Evolutionary conservation across 352 stramenopile genomes (phyloP), one percentile per base, ranked within the genome.

Genomic region (Phytophthora palmivora): DNA sequence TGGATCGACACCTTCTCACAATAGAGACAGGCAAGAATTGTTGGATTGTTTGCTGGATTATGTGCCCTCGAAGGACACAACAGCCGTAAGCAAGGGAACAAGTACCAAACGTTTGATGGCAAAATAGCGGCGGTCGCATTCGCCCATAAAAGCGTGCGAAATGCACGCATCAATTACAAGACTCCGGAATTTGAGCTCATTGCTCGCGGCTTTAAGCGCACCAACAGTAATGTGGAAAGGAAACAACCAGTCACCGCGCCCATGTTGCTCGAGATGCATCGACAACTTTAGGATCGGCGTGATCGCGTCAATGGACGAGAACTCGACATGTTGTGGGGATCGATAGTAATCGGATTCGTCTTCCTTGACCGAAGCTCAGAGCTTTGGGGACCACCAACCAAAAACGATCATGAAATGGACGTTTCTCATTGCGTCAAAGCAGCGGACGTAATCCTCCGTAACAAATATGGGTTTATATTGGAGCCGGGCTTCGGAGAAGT

Each of bases 191-290:
- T 50, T 60, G 30, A 51, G 52, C 39, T 51, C 52, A 39, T 71
- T 48, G 47, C 56, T 71, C 50, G 66, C 19, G 67, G 67, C 0
- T 75, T 65, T 52, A 67, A 71, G 50, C 41, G 52, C 39, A 59
- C 55, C 45, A 63, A 68, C 50, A 69, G 61, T 44, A 33, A 69
- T 1, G 57, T 72, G 12, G 61, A 69, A 39, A 12, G 55, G 43
- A 72, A 76, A 33, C 56, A 76, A 30, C 57, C 56, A 60, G 61
- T 66, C 50, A 76, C 57, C 65, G 55, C 47, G 46, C 36, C 56
- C 24, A 72, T 72, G 51, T 14, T 76, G 56, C 42, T 14, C 21
- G 22, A 63, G 26, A 68, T 69, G 61, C 38, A 49, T 7, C 12
- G 37, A 3, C 8, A 3, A 3, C 7, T 63, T 0, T 18, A 59